Percentiles rank a stretch among this genome's conserved stretches.
Conservation (phyloP, 139 green algal genomes). For the Nannochloris sp. region DNA sequence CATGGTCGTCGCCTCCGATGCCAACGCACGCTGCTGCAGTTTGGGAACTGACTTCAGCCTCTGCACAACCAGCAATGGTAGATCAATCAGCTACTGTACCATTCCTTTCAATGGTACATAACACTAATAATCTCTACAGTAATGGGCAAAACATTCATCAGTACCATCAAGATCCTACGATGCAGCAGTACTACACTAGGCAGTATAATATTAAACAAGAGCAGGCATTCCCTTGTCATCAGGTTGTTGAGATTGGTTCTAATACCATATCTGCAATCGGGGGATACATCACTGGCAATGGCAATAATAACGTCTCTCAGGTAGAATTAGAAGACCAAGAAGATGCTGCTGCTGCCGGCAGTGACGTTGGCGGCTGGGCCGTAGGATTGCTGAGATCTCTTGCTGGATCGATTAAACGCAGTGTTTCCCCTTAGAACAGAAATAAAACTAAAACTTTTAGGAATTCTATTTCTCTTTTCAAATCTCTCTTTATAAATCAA, state of each 20-base stretch:
- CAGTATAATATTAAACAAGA: conserved; percentile 11
- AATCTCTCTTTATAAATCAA: neutral
- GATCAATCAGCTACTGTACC: too few species aligned
- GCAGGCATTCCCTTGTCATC: conserved; percentile 3
- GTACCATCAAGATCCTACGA: neutral
- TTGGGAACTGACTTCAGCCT: too few species aligned
- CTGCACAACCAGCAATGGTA: too few species aligned
- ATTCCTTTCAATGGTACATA: too few species aligned
- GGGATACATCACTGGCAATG: neutral
- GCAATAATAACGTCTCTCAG: too few species aligned
- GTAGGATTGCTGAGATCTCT: neutral
- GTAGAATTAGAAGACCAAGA: too few species aligned
- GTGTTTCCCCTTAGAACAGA: neutral
- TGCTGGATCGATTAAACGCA: neutral
- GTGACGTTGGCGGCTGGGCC: too few species aligned
- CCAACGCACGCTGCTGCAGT: too few species aligned
- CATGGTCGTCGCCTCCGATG: too few species aligned
- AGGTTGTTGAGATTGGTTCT: neutral
- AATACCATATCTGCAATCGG: neutral
- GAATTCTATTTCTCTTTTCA: neutral
- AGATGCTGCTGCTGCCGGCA: too few species aligned
- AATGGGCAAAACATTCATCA: too few species aligned
- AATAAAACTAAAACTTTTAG: neutral
- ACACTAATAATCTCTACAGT: too few species aligned
- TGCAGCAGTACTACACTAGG: conserved; percentile 6